A percentile compares a stretch with the other conserved stretches of the same genome.
These are phyloP conservation scores for Hortaea werneckii DNA, from an alignment of 2,329 filamentous ascomycete genomes.

Conservation along the genomic window DNA sequence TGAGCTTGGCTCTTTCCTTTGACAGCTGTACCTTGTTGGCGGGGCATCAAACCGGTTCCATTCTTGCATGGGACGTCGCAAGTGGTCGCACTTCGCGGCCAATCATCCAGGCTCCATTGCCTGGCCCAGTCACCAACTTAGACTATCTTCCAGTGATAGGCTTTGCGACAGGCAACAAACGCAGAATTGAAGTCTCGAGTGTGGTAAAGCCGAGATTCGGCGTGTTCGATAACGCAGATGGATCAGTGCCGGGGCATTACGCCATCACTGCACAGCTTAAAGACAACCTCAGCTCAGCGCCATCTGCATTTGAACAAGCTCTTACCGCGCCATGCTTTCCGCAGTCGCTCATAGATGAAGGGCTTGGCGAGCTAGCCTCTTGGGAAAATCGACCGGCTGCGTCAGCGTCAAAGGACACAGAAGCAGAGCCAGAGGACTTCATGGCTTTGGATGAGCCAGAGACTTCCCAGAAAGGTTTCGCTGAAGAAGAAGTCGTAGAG, in stretches of 20 bases:
- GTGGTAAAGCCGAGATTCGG: conserved; percentile 74
- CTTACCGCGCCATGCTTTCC: conserved; percentile 36
- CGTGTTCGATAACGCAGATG: conserved; percentile 31
- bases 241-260: conserved; percentile 47
- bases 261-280: conserved; percentile 55
- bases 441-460: conserved; percentile 24
- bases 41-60: conserved; percentile 69
- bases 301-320: conserved; percentile 28
- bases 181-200: conserved; percentile 43
- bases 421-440: conserved; percentile 24
- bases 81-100: conserved; percentile 58
- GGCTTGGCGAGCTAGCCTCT: conserved; percentile 23
- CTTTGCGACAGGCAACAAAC: conserved; percentile 25
- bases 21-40: conserved; percentile 73
- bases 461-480: conserved; percentile 2
- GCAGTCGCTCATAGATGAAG: conserved; percentile 23
- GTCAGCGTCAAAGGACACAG: conserved; percentile 2
- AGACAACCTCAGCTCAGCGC: conserved; percentile 15
- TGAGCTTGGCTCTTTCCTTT: conserved; percentile 65
- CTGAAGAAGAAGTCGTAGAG: conserved; percentile 20
- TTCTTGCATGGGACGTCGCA: conserved; percentile 71
- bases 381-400: conserved; percentile 19
- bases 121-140: conserved; percentile 74
- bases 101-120: conserved; percentile 52
- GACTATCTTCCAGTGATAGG: conserved; percentile 56